phyloP scores from a whole-genome alignment of 208 protist genomes.

The Phytomonas sp. region DNA sequence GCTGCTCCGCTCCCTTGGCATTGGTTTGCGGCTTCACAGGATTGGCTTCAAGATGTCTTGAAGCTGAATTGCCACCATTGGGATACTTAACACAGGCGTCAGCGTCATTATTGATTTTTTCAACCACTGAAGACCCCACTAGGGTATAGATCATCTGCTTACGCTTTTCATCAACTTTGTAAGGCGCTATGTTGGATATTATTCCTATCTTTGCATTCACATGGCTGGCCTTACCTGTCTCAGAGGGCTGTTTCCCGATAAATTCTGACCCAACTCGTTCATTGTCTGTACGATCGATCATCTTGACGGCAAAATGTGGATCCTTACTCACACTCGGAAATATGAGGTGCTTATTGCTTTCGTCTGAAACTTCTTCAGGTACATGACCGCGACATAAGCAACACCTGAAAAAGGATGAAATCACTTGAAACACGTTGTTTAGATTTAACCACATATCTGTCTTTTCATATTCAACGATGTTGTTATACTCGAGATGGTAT shows the following conservation, averaged over 20 bases:
- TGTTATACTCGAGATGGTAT: conserved; percentile 31
- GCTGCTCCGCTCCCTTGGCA: not conserved
- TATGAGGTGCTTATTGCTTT: not conserved
- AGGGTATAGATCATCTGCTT: not conserved
- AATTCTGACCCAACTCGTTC: not conserved
- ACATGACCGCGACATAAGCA: not conserved
- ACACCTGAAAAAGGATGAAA: not conserved
- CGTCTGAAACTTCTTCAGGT: not conserved
- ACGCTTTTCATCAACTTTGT: not conserved
- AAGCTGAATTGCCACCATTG: not conserved
- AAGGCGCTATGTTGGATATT: not conserved
- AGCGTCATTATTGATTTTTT: not conserved
- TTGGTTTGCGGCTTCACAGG: not conserved
- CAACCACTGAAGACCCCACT: not conserved
- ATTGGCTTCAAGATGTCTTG: not conserved
- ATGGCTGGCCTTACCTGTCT: not conserved
- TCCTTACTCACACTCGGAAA: not conserved
- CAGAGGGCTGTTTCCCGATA: not conserved
- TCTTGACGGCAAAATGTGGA: not conserved
- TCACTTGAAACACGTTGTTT: not conserved
- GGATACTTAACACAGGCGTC: not conserved
- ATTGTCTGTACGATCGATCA: not conserved
- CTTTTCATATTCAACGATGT: conserved; percentile 8
- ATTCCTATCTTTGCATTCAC: not conserved
- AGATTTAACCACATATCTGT: not conserved